Base-by-base conservation (phyloP, 2,329 filamentous ascomycete genomes). In the Fonsecaea multimorphosa region DNA sequence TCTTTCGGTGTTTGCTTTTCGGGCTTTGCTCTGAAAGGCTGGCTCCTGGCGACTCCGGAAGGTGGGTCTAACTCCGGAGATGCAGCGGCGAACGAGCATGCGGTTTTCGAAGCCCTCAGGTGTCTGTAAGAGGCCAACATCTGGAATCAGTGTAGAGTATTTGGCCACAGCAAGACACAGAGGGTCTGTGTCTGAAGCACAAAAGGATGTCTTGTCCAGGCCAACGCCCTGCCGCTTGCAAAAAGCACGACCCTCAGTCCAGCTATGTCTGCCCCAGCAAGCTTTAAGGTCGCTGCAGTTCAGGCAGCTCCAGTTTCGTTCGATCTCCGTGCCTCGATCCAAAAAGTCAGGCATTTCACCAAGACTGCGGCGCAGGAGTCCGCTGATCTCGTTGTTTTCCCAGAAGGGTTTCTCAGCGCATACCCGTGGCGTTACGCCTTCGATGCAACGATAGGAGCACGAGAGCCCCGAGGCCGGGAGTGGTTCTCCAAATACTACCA, bases 351-450 rank as follows among this genome's bases (percentile, higher is more conserved):
- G 38, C n/a, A 63, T 36, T 71, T 80, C 22, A 88, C 90, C 34
- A 79, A 79, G 22, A 79, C 83, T 38, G 92, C 92, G n/a, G 85
- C 88, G 51, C 83, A 76, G 12, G 76, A 80, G 46, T 80, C 80
- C 51, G 81, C 86, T 19, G 81, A 95, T 76, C 83, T 97, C 55
- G 83, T 97, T 31, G 87, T 97, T 60, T 93, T 97, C 66, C 93
- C 93, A 0, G 93, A 97, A 80, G 93, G 93, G 24, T 97, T 92
- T 75, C 84, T 97, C 1, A 93, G 93, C 55, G 93, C 93, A 1
- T 97, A 97, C 75, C 93, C 93, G 19, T 89, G 93, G 16, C 92
- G 90, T 22, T 89, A 88, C 67, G 81, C 82, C 57, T 97, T 97
- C 73, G 93, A 93, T 6, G 87, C 87, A 57, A 84, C 86, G 1